Percentiles rank a stretch among this genome's conserved stretches.
Conservation (phyloP, 2,329 filamentous ascomycete species). For the Paecilomyces variotii region DNA sequence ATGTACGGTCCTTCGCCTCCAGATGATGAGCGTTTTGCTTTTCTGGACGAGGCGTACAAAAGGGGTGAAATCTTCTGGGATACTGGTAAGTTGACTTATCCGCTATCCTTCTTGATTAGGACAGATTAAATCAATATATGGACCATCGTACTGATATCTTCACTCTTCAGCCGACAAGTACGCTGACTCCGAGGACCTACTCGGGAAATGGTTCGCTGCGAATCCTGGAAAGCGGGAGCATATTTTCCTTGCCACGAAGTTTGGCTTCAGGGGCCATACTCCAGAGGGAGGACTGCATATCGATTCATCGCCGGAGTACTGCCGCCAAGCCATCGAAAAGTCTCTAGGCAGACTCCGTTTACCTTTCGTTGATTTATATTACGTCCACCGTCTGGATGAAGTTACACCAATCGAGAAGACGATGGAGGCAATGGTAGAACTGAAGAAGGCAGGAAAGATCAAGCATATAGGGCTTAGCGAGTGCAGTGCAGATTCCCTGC, state of each 20-base stretch:
- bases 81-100: conserved; percentile 16
- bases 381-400: conserved; percentile 33
- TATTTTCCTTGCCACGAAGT: conserved; percentile 45
- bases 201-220: conserved; percentile 40
- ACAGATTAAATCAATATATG: background rate
- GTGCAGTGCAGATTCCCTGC: conserved; percentile 37
- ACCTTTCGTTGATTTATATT: conserved; percentile 37
- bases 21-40: conserved; percentile 33
- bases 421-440: conserved; percentile 31
- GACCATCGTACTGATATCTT: background rate
- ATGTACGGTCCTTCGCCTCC: conserved; percentile 16
- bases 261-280: conserved; percentile 20
- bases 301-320: conserved; percentile 30
- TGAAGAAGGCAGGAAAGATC: conserved; percentile 41
- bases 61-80: conserved; percentile 34
- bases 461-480: conserved; percentile 42
- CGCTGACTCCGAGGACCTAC: conserved; percentile 36
- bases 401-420: conserved; percentile 21
- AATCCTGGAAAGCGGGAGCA: conserved; percentile 34
- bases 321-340: conserved; percentile 30
- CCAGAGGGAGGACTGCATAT: conserved; percentile 12
- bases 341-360: conserved; percentile 31
- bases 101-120: too few species aligned
- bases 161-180: conserved; percentile 24
- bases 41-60: conserved; percentile 37